Evolutionary conservation across 2,329 filamentous ascomycete species (phyloP), one percentile per base, ranked within the genome.

Genomic region (Bimuria novae-zelandiae): DNA sequence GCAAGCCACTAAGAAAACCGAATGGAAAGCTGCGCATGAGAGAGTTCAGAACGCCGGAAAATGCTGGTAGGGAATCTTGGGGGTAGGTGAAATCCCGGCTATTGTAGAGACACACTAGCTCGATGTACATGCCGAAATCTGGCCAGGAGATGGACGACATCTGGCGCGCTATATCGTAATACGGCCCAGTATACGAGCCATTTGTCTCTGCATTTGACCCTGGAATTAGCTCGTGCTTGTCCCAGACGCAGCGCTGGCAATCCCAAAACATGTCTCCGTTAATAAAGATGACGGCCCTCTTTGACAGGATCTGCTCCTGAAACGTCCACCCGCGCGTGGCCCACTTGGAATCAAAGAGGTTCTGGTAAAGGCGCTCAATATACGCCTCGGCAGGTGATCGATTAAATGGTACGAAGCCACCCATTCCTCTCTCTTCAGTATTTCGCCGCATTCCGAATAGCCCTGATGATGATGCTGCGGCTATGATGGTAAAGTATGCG

Each of bases 401-500:
- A 16, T 17, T 8, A 17, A 12, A 7, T 25, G 12, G 7, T 7
- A 16, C 32, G 32, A 7, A 6, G 8, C 32, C 6, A 11, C 7
- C 10, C 7, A 35, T 35, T 11, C 10, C n/a, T 16, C n/a, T 16
- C n/a, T 35, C 32, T 11, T 11, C n/a, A 35, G n/a, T 35, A 25
- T 11, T 23, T 12, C 10, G 37, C 10, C 10, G 12, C 27, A 17
- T 7, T 12, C 19, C 37, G 6, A 25, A 7, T 14, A 41, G 11
- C 32, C 33, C 27, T 12, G 46, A 50, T 30, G n/a, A 7, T 27
- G 41, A 50, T 46, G 35, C 23, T 0, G 56, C 56, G 19, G 51
- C 56, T 8, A 59, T 51, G 19, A 59, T 52, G 11, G 56, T 59
- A 14, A 54, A 19, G 16, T 56, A 41, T 33, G 56, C 56, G 12